Percentiles rank a stretch among this genome's conserved stretches.
phyloP scores from a whole-genome alignment of 2,329 filamentous ascomycete genomes.

The Fusarium tricinctum region DNA sequence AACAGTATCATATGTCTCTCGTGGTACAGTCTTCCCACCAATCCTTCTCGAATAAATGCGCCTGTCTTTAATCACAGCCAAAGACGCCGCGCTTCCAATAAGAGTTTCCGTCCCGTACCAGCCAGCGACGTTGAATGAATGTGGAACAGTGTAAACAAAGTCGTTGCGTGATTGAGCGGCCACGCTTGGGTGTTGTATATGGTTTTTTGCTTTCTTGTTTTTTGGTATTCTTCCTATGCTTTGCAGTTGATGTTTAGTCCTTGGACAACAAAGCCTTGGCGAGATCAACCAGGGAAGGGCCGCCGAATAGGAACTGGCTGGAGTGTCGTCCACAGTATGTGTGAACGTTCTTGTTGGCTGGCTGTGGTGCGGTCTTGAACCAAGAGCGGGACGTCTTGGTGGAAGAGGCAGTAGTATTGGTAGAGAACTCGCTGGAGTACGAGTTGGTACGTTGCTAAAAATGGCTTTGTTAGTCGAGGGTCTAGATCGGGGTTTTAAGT shows the following conservation, averaged over 20 bases:
- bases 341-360: conserved; percentile 66
- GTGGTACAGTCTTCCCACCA: conserved; percentile 31
- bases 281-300: conserved; percentile 61
- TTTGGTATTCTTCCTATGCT: conserved; percentile 12
- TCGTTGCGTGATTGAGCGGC: conserved; percentile 22
- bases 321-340: conserved; percentile 69
- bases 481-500: conserved; percentile 11
- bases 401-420: conserved; percentile 46
- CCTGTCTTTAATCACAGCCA: conserved; percentile 23
- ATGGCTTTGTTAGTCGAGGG: conserved; percentile 39
- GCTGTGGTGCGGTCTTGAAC: conserved; percentile 55
- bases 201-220: conserved; percentile 4
- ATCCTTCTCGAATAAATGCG: conserved; percentile 26
- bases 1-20: conserved; percentile 39
- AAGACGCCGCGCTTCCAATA: conserved; percentile 40
- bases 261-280: conserved; percentile 59
- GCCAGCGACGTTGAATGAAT: conserved; percentile 47
- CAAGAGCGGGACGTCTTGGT: conserved; percentile 53
- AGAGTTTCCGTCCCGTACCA: conserved; percentile 47
- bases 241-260: conserved; percentile 40
- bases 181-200: conserved; percentile 18
- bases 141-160: conserved; percentile 23
- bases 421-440: conserved; percentile 50
- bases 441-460: conserved; percentile 49
- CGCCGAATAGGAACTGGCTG: conserved; percentile 66